Conservation (phyloP, 441 rosid species). For the Metrosideros polymorpha region DNA sequence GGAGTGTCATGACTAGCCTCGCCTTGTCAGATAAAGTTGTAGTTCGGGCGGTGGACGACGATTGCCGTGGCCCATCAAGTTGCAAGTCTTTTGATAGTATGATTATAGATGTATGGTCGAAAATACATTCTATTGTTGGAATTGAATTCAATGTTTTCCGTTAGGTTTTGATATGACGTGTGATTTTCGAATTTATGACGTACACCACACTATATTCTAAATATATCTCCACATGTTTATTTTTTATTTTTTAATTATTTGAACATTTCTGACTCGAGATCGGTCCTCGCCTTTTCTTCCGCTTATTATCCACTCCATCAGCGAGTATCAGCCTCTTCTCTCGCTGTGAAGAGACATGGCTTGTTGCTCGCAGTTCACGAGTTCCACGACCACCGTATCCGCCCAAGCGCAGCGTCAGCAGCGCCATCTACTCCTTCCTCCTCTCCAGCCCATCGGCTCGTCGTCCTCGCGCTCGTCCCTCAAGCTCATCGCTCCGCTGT, state of each 20-base stretch:
- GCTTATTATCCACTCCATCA: neutral
- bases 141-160: neutral
- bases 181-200: neutral
- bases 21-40: too few species aligned
- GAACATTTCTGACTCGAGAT: neutral
- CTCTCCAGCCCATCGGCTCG: neutral
- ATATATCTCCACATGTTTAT: too few species aligned
- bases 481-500: neutral
- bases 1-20: too few species aligned
- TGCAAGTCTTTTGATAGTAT: too few species aligned
- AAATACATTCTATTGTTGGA: too few species aligned
- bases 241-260: neutral
- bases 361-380: neutral
- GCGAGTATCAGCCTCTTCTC: neutral
- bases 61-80: too few species aligned
- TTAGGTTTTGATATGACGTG: neutral
- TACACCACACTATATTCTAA: neutral
- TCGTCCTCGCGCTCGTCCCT: neutral
- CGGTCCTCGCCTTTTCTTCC: neutral
- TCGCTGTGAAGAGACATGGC: neutral
- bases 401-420: neutral
- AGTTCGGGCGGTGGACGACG: too few species aligned
- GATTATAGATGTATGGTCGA: too few species aligned
- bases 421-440: neutral
- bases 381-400: neutral